Evolutionary conservation across 2,329 filamentous ascomycete genomes (phyloP).

Genomic region (Pseudomassariella vexata): DNA sequence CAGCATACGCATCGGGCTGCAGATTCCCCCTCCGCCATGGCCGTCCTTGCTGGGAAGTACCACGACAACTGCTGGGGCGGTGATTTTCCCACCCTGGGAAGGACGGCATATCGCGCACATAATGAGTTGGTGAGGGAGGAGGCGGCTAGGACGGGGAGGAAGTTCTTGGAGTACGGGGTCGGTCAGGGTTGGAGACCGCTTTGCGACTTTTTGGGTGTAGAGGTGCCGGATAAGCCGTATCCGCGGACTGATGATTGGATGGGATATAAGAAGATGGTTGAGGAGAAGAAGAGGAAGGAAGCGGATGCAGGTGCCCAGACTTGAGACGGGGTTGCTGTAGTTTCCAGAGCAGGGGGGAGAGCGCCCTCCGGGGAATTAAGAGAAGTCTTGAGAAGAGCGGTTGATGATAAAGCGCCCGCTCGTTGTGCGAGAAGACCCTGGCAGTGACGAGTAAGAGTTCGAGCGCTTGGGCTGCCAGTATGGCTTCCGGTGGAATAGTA

Average conservation of each 20-base stretch:
- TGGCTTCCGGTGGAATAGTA: too few species aligned
- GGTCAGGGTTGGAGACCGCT: slow-evolving; percentile 22
- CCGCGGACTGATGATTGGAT: slow-evolving; percentile 24
- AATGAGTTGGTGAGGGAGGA: slow-evolving; percentile 15
- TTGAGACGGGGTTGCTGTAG: too few species aligned
- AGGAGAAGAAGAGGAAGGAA: too few species aligned
- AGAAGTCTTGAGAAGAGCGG: too few species aligned
- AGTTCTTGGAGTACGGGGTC: slow-evolving; percentile 20
- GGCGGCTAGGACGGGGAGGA: slow-evolving; percentile 9
- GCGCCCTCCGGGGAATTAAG: too few species aligned
- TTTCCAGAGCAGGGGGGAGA: too few species aligned
- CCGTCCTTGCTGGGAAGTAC: slow-evolving; percentile 16
- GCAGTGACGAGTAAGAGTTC: too few species aligned
- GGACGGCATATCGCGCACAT: slow-evolving; percentile 17
- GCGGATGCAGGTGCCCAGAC: too few species aligned
- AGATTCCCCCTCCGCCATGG: slow-evolving; percentile 15
- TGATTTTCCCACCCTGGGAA: slow-evolving; percentile 18
- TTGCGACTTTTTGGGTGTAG: slow-evolving; percentile 19
- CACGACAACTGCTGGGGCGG: slow-evolving; percentile 22
- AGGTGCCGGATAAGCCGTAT: slow-evolving; percentile 16
- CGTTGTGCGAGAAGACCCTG: too few species aligned
- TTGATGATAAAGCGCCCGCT: too few species aligned
- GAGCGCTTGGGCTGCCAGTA: too few species aligned
- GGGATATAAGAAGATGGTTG: slow-evolving; percentile 15
- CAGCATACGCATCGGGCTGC: slow-evolving; percentile 9